A percentile compares a stretch with the other conserved stretches of the same genome.
Evolutionary conservation across 208 protist species (phyloP).

Genomic region (Porcisia hertigi): DNA sequence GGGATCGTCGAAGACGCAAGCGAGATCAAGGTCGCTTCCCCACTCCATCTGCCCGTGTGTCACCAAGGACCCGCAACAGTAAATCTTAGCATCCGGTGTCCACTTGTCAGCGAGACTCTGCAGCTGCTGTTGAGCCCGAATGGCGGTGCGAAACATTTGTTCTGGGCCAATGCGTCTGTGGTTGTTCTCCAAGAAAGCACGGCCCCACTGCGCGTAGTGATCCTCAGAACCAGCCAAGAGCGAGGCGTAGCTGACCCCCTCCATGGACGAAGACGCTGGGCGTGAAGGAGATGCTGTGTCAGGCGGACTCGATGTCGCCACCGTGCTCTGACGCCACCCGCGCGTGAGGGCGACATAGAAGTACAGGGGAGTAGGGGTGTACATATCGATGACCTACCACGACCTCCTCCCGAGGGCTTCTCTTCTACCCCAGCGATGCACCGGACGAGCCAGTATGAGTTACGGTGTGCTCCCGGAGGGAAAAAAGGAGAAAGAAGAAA

Average conservation of each 20-base stretch:
- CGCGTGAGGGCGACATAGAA: constrained; percentile 24
- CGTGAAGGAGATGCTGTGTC: background rate
- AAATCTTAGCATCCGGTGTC: constrained; percentile 91
- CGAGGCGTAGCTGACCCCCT: constrained; percentile 17
- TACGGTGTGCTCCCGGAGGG: too few relatives aligned
- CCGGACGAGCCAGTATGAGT: background rate
- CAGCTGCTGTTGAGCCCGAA: constrained; percentile 78
- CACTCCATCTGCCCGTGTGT: constrained; percentile 91
- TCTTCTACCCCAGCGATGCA: background rate
- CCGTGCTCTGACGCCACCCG: background rate
- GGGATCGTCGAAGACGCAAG: constrained; percentile 89
- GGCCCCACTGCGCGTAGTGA: constrained; percentile 83
- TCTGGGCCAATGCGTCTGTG: constrained; percentile 80
- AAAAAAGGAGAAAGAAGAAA: background rate
- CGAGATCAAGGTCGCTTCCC: constrained; percentile 90
- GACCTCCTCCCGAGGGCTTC: background rate
- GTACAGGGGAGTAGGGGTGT: constrained; percentile 12
- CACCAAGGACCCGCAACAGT: constrained; percentile 86
- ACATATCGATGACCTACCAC: background rate
- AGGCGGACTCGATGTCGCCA: background rate
- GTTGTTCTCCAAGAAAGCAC: constrained; percentile 73
- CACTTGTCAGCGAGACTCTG: constrained; percentile 86
- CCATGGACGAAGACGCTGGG: background rate
- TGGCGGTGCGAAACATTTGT: constrained; percentile 87
- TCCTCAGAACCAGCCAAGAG: constrained; percentile 47